Evolutionary conservation across 345 rosid species (phyloP).

Genomic region (Corymbia maculata): DNA sequence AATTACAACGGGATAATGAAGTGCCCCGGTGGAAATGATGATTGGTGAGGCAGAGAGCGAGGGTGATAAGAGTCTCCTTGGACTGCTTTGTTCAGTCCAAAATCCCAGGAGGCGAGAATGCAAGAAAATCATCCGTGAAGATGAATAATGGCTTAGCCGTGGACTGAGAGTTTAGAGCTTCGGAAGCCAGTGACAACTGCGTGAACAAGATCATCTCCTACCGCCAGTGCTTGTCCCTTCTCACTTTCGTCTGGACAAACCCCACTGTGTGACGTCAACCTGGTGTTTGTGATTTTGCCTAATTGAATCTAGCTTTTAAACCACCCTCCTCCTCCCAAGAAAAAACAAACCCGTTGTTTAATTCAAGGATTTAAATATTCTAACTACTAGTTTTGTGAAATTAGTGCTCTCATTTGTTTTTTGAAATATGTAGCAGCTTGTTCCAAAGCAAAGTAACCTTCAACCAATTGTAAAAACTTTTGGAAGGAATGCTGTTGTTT

Average conservation of each 20-base stretch:
- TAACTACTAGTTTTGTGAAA: not conserved
- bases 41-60: not conserved
- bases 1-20: too few relatives aligned
- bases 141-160: not conserved
- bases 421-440: not conserved
- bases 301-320: not conserved
- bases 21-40: not conserved
- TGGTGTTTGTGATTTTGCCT: not conserved
- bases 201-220: not conserved
- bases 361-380: too few relatives aligned
- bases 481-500: too few relatives aligned
- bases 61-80: not conserved
- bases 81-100: not conserved
- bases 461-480: not conserved
- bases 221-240: not conserved
- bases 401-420: not conserved
- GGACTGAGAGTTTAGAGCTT: not conserved
- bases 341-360: too few relatives aligned
- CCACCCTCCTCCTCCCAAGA: too few relatives aligned
- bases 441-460: not conserved
- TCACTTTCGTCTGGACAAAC: not conserved
- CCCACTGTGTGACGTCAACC: rapidly evolving
- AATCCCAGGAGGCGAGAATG: not conserved
- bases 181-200: not conserved
- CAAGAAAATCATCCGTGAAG: not conserved